These are phyloP conservation scores for Trypanosoma vivax DNA, from an alignment of 208 protist genomes.

Conservation along the genomic window DNA sequence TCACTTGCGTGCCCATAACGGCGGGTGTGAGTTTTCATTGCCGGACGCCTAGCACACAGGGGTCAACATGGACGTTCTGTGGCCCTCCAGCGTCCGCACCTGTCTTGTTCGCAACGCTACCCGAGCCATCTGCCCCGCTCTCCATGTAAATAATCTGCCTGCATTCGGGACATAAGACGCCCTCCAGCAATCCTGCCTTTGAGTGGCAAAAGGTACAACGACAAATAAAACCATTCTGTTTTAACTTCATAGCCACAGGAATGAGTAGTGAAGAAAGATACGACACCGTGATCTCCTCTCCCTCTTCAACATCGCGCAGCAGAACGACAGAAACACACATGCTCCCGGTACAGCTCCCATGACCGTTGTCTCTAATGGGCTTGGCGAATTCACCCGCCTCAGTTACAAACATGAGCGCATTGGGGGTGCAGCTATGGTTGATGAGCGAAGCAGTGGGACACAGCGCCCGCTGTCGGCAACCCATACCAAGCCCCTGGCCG, in stretches of 20 bases:
- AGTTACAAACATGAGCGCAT: constrained; percentile 38
- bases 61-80: not conserved
- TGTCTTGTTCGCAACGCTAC: too few species aligned
- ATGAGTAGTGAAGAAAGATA: constrained; percentile 42
- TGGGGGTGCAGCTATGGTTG: constrained; percentile 61
- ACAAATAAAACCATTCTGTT: constrained; percentile 33
- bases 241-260: constrained; percentile 20
- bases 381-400: not conserved
- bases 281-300: constrained; percentile 66
- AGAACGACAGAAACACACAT: constrained; percentile 41
- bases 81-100: too few species aligned
- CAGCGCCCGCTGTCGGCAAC: constrained; percentile 10
- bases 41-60: not conserved
- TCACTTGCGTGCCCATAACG: constrained; percentile 7
- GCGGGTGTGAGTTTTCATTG: too few species aligned
- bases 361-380: not conserved
- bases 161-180: constrained; percentile 46
- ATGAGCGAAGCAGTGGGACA: constrained; percentile 31
- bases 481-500: not conserved
- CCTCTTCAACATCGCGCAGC: constrained; percentile 42
- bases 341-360: constrained; percentile 6
- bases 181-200: constrained; percentile 34
- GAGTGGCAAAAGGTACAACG: constrained; percentile 35
- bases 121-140: too few species aligned
- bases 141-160: constrained; percentile 35